phyloP scores from a whole-genome alignment of 2,329 filamentous ascomycete genomes.

The Aspergillus tubingensis region DNA sequence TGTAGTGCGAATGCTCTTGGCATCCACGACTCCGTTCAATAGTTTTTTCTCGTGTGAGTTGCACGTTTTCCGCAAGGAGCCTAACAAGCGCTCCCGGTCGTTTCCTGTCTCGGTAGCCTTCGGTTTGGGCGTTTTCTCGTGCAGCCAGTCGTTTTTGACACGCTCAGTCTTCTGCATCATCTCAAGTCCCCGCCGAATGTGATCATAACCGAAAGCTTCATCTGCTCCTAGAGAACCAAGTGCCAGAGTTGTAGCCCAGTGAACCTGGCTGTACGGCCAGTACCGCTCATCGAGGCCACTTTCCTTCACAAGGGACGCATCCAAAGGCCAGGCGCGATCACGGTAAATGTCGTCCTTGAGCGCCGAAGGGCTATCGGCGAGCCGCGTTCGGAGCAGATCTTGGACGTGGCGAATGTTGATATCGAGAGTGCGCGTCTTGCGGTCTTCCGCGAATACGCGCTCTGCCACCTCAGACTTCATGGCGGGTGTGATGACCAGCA shows the following conservation, averaged over 20 bases:
- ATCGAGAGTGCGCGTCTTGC: slow-evolving; percentile 50
- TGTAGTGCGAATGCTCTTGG: slow-evolving; percentile 78
- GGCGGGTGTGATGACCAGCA: slow-evolving; percentile 57
- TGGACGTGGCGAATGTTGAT: slow-evolving; percentile 68
- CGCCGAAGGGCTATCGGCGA: slow-evolving; percentile 35
- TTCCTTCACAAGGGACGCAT: slow-evolving; percentile 30
- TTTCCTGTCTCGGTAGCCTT: slow-evolving; percentile 34
- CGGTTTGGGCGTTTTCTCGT: slow-evolving; percentile 35
- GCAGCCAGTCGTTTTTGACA: slow-evolving; percentile 41
- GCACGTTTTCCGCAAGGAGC: slow-evolving; percentile 57
- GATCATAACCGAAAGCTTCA: slow-evolving; percentile 42
- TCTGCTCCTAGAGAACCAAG: slow-evolving; percentile 52
- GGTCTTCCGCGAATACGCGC: slow-evolving; percentile 50
- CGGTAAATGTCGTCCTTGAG: slow-evolving; percentile 37
- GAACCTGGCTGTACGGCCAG: slow-evolving; percentile 62
- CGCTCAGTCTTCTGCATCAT: slow-evolving; percentile 46
- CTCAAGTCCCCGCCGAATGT: slow-evolving; percentile 39
- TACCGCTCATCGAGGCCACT: slow-evolving; percentile 54
- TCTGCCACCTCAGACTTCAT: slow-evolving; percentile 42
- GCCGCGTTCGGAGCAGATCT: slow-evolving; percentile 57
- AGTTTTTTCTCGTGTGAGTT: slow-evolving; percentile 82
- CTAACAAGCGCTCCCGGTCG: slow-evolving; percentile 47
- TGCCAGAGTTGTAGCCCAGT: slow-evolving; percentile 59
- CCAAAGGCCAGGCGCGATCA: slow-evolving; percentile 33
- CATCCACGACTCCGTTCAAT: slow-evolving; percentile 77